A percentile compares a stretch with the other conserved stretches of the same genome.
Conservation (phyloP, 345 rosid species). For the Angophora floribunda region DNA sequence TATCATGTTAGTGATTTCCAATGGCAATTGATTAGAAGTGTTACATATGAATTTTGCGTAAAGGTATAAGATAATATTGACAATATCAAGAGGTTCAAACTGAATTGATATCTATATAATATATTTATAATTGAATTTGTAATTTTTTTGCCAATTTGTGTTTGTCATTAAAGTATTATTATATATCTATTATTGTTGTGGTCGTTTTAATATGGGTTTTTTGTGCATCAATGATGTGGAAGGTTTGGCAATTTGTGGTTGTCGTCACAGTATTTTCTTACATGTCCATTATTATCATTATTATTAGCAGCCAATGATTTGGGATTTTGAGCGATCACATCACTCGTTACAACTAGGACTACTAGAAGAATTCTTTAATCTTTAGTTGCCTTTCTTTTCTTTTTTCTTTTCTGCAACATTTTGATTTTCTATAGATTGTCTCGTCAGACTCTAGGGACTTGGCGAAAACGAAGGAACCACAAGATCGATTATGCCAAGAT, state of each 20-base stretch:
- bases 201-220: background rate
- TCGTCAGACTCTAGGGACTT: background rate
- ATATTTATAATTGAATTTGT: background rate
- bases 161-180: background rate
- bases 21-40: fast-evolving
- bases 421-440: too few species aligned
- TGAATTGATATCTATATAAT: fast-evolving
- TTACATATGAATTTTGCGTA: fast-evolving
- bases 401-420: too few species aligned
- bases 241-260: background rate
- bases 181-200: background rate
- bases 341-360: background rate
- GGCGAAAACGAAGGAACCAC: background rate
- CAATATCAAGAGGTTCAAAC: background rate
- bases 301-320: background rate
- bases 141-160: background rate
- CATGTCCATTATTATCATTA: background rate
- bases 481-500: background rate
- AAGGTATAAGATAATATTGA: background rate
- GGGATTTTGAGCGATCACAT: background rate
- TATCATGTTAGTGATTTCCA: fast-evolving
- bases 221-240: background rate
- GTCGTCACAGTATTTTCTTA: background rate
- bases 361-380: background rate
- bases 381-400: background rate